Evolutionary conservation across 2,329 filamentous ascomycete species (phyloP), one percentile per base, ranked within the genome.

Genomic region (Talaromyces verruculosus): DNA sequence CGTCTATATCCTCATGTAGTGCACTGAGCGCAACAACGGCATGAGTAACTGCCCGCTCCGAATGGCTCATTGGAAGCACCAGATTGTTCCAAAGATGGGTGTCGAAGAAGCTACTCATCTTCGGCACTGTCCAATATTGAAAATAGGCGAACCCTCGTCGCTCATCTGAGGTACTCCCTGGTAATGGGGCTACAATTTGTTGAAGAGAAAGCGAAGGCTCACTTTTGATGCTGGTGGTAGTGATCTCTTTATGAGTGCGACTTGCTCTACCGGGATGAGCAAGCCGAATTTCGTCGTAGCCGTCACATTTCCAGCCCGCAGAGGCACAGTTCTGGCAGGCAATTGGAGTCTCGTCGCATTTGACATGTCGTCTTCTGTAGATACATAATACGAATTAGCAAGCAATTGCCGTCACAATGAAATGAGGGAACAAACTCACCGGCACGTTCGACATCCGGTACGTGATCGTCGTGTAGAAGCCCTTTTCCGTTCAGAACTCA

Each of bases 41-140:
- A 62, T 73, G 72, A 33, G 66, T 65, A 6, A 74, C 67, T 4
- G 71, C 68, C 17, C 51, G 39, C 28, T 74, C 69, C 11, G 58
- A 47, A 43, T 70, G 70, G 30, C 70, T 70, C 47, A 68, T 65
- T 41, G 73, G 73, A n/a, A 74, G 69, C 10, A 74, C 66, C 10
- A 68, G n/a, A 10, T 51, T 57, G 39, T 68, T 37, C 71, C 70
- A 72, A 1, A 74, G 49, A 1, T 55, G 43, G 2, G 66, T 64
- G 41, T 66, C 61, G 19, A 72, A 67, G 10, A 63, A 63, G 8
- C 65, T 58, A 11, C 61, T 65, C 28, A 73, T 58, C 11, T 66
- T 63, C 2, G 68, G 66, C 10, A 70, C 63, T 5, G 64, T 70
- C 5, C 61, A 67, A 25, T 30, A 28, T 58, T 66, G 68, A 37